Evolutionary conservation across 176 grass and related monocot genomes (phyloP), one percentile per base, ranked within the genome.

Genomic region (Juncus effusus): DNA sequence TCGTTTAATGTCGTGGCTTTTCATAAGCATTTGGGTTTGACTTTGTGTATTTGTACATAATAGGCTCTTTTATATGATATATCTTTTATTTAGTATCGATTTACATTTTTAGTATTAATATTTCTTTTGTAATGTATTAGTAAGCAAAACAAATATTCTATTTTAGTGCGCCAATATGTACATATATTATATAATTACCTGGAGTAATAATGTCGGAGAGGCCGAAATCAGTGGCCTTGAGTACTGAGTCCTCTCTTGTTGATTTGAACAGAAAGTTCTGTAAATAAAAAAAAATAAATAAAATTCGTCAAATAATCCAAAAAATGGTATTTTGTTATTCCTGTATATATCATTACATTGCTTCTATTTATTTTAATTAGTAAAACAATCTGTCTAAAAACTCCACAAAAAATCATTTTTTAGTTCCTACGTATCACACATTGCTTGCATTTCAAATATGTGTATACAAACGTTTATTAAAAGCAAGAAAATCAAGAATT

Each of bases 191-290:
- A 57, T 41, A 42, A 58, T 19, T 58, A 99, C 94, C 89, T 82
- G 89, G 88, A 52, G 83, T 85, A 79, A 99, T 99, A 80, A 82
- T 89, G 66, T 99, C 85, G 40, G 94, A 99, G 59, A 99, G 75
- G 72, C 94, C 94, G 73, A 99, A 99, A 87, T 99, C 94, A 59
- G 94, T 99, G 75, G 89, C 94, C 74, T 93, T 99, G 47, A 99
- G 66, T 40, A 88, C 64, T 38, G 89, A 99, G 50, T 99, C 83
- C 53, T 87, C 85, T 52, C 62, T 74, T 60, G 70, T 74, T 80
- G 94, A 90, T 85, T 93, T 99, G 65, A 99, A 93, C 78, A 99
- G 94, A 72, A 99, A 99, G 80, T 99, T 99, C 94, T 99, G 83
- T 70, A 72, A 84, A 93, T 73, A 70, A 77, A 79, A 91, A 78